Evolutionary conservation across 2,329 filamentous ascomycete species (phyloP), one percentile per base, ranked within the genome.

Genomic region (Aspergillus hortae): DNA sequence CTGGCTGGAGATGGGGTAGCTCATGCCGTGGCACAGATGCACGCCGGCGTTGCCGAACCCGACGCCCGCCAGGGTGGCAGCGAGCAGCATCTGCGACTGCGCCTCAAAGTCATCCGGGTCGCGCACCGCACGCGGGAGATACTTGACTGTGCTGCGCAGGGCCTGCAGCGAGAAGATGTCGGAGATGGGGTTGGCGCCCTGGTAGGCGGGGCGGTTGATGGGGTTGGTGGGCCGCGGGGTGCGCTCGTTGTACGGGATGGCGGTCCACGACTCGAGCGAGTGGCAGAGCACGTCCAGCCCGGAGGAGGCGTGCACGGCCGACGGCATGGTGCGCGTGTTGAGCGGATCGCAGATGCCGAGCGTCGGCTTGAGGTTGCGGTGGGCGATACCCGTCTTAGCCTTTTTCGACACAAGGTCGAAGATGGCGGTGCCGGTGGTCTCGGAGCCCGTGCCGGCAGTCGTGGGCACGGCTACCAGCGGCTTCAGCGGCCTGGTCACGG

Each of bases 11-110:
- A 99, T 96, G 15, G 94, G 94, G 67, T 99, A 99, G 21, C 89
- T 95, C 92, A 99, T 97, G 68, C 92, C 87, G 67, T 90, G 87
- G 69, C 87, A 90, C 9, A 90, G 78, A 74, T 99, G 94, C 2
- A 99, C 94, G 46, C 95, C 94, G 1, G 95, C 95, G 64, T 99
- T 99, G 17, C 95, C 94, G 69, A 99, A 99, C 0, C 94, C 94
- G 3, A 99, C 91, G 43, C 94, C 94, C 0, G 95, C 94, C 2
- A 99, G 78, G 0, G 94, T 99, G 1, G 94, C 89, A 2, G 94
- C 94, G 17, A 99, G 83, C 27, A 99, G 80, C 95, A 99, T 99
- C 72, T 97, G 86, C 30, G 84, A 88, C 72, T 99, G 94, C 0
- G 95, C 95, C 71, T 97, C 94, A 55, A 83, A 80, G 69, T 99